Evolutionary conservation across 2,329 filamentous ascomycete genomes (phyloP).

Genomic region (Nigrospora oryzae): DNA sequence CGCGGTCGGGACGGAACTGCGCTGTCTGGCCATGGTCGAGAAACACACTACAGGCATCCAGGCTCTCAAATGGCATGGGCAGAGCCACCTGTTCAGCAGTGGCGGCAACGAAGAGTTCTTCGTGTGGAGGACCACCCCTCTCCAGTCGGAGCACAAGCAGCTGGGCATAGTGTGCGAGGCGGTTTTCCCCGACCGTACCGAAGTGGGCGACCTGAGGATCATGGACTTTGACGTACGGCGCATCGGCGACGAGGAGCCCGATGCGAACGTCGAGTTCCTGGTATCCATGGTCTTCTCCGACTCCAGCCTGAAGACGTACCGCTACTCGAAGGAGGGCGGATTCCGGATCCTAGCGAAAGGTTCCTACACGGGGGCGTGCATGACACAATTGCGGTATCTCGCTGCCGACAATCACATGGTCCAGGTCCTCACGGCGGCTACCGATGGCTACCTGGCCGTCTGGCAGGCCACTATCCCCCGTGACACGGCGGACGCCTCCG

Average conservation of each 20-base stretch:
- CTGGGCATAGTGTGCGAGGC: conserved; percentile 51
- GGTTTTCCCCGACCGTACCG: conserved; percentile 39
- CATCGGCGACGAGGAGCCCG: neutral
- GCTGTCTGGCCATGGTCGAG: conserved; percentile 58
- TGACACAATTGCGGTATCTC: conserved; percentile 56
- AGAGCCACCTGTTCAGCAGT: conserved; percentile 71
- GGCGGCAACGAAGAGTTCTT: conserved; percentile 85
- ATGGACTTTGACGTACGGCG: conserved; percentile 62
- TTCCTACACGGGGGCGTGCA: conserved; percentile 63
- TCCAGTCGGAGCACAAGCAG: conserved; percentile 40
- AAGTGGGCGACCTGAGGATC: conserved; percentile 64
- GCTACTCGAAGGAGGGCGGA: conserved; percentile 29
- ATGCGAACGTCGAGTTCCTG: conserved; percentile 29
- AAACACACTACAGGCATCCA: conserved; percentile 81
- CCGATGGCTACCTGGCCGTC: conserved; percentile 67
- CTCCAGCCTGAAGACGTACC: conserved; percentile 61
- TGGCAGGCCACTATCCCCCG: conserved; percentile 32
- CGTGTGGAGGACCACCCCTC: conserved; percentile 60
- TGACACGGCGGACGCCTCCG: neutral
- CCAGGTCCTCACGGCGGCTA: conserved; percentile 60
- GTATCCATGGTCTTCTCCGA: conserved; percentile 77
- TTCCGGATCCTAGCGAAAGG: conserved; percentile 45
- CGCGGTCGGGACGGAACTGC: conserved; percentile 11
- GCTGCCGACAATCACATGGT: conserved; percentile 14
- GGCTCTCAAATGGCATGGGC: conserved; percentile 65